These are phyloP conservation scores for Backusella circina DNA, from an alignment of 192 early-diverging fungal species.

Conservation along the genomic window DNA sequence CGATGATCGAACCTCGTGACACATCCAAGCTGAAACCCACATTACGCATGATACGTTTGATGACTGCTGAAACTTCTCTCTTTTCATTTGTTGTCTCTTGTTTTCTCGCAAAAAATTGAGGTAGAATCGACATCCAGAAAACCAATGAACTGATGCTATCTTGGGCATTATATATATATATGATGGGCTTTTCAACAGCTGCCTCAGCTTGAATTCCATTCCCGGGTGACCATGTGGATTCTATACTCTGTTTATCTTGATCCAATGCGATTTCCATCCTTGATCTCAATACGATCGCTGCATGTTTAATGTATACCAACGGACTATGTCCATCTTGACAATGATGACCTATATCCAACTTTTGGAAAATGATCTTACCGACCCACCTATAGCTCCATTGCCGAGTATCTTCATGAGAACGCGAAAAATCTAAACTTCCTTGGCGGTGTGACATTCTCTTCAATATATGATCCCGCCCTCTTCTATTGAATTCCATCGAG, in stretches of 20 bases:
- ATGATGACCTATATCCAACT: not conserved
- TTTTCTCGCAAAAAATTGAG: not conserved
- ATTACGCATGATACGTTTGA: not conserved
- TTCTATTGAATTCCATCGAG: not conserved
- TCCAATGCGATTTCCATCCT: not conserved
- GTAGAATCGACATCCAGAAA: not conserved
- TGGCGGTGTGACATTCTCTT: not conserved
- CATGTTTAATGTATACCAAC: not conserved
- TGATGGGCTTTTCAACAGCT: not conserved
- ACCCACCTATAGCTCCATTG: not conserved
- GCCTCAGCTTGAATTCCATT: not conserved
- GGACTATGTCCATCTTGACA: not conserved
- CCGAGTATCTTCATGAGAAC: not conserved
- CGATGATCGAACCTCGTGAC: not conserved
- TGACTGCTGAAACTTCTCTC: not conserved
- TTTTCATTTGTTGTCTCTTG: not conserved
- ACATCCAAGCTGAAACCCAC: not conserved
- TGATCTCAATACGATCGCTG: not conserved
- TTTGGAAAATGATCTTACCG: not conserved
- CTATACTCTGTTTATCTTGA: not conserved
- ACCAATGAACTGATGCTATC: not conserved
- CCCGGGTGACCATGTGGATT: not conserved
- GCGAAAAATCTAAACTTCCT: not conserved
- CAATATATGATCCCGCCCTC: not conserved
- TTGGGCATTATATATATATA: not conserved